Percentiles rank a stretch among this genome's conserved stretches.
These are phyloP conservation scores for Eucalyptus melliodora DNA, from an alignment of 345 rosid species.

Conservation along the genomic window DNA sequence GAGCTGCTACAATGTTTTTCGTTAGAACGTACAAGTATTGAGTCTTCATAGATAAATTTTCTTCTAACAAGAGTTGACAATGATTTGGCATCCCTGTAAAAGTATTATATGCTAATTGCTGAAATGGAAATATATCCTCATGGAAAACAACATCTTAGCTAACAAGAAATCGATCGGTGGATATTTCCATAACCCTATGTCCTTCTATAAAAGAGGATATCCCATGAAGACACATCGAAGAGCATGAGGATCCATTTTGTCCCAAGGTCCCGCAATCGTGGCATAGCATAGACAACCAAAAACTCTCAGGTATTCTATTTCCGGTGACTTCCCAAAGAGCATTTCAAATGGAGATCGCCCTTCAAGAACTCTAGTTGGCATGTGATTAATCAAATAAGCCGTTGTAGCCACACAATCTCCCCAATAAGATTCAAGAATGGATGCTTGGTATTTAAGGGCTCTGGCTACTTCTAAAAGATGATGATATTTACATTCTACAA, in stretches of 20 bases:
- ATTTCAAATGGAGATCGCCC: too few relatives aligned
- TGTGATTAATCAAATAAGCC: too few relatives aligned
- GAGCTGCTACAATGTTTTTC: background rate
- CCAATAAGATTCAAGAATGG: too few relatives aligned
- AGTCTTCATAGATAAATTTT: too few relatives aligned
- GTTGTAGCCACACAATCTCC: too few relatives aligned
- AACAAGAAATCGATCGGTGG: background rate
- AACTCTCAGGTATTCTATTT: too few relatives aligned
- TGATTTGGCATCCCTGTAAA: too few relatives aligned
- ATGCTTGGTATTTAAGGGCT: too few relatives aligned
- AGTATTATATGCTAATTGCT: background rate
- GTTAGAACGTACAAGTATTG: background rate
- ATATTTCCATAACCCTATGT: background rate
- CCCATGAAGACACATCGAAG: background rate
- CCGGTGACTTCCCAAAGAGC: too few relatives aligned
- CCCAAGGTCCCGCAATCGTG: background rate
- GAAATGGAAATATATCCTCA: background rate
- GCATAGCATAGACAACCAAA: background rate
- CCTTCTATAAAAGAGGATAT: background rate
- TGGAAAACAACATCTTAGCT: background rate
- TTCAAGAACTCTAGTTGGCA: too few relatives aligned
- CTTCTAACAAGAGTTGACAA: accelerated
- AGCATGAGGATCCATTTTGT: background rate
- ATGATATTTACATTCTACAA: too few relatives aligned
- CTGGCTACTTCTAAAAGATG: too few relatives aligned